Base-by-base conservation (phyloP, 768 basidiomycete species). In the Leccinum incarnatum region DNA sequence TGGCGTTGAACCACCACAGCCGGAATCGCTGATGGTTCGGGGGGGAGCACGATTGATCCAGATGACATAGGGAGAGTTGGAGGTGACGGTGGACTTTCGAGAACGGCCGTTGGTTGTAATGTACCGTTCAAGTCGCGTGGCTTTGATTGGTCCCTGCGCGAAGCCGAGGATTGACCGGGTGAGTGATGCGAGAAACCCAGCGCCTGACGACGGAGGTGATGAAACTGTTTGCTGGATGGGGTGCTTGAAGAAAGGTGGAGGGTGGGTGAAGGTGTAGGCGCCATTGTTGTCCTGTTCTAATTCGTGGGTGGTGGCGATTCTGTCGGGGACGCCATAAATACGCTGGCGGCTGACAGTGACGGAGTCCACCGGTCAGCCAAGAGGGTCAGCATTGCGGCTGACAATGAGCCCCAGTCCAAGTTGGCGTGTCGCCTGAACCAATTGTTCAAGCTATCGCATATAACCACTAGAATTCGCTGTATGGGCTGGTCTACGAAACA, bases 341-440 rank as follows among this genome's bases (percentile, higher is more conserved):
- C 17, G n/a, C 46, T 60, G 52, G 67, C 32, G 69, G 69, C 70
- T 70, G 64, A 65, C 67, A 47, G 25, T 58, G 54, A 54, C 51
- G 21, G 52, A 55, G 51, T 49, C 29, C 25, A 29, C 51, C 14
- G 2, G 67, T 66, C 68, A 64, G 66, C 62, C 66, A 53, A 27
- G 7, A 25, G 51, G 10, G 25, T 32, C 21, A 17, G 9, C 27
- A 54, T 45, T 50, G 64, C 62, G 69, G 68, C 69, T 69, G 62
- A 71, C 64, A 36, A 15, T 7, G 23, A 45, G n/a, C n/a, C 42
- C 42, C 17, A 45, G 19, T 11, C 5, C n/a, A 42, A n/a, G 19
- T 19, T 19, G 42, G n/a, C 10, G 42, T 19, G 40, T 42, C 40
- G 4, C 40, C n/a, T 36, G 27, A 21, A 4, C n/a, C 8, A 4